A percentile compares a stretch with the other conserved stretches of the same genome.
Evolutionary conservation across 2,329 filamentous ascomycete genomes (phyloP).

Genomic region (Passalora sequoiae): DNA sequence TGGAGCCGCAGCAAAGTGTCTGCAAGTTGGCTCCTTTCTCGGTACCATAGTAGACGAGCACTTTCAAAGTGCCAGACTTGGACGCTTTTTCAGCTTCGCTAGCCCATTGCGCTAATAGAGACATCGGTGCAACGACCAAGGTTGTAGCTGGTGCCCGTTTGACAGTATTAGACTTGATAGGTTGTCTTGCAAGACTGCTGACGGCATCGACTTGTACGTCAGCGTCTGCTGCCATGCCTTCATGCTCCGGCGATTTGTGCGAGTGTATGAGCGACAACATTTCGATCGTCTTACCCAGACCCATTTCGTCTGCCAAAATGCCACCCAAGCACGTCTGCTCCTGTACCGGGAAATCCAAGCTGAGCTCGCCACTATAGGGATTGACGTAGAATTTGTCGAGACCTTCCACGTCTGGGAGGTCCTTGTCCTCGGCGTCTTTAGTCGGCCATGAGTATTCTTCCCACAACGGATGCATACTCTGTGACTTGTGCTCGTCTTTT

Average conservation of each 20-base stretch:
- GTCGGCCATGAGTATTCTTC: slow-evolving; percentile 88
- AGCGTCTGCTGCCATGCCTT: slow-evolving; percentile 24
- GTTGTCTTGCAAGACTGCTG: slow-evolving; percentile 59
- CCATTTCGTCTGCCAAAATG: slow-evolving; percentile 95
- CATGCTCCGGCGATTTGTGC: slow-evolving; percentile 54
- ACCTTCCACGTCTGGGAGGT: slow-evolving; percentile 59
- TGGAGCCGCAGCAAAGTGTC: slow-evolving; percentile 69
- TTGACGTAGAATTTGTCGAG: slow-evolving; percentile 87
- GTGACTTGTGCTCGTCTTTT: slow-evolving; percentile 59
- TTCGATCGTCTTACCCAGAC: slow-evolving; percentile 94
- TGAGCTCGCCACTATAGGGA: slow-evolving; percentile 91
- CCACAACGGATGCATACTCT: slow-evolving; percentile 95
- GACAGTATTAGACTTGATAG: slow-evolving; percentile 52
- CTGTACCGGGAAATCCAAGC: slow-evolving; percentile 83
- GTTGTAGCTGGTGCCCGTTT: slow-evolving; percentile 80
- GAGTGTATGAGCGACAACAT: slow-evolving; percentile 93
- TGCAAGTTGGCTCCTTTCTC: slow-evolving; percentile 78
- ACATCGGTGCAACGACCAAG: slow-evolving; percentile 94
- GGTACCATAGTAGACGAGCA: slow-evolving; percentile 83
- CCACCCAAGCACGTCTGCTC: slow-evolving; percentile 93
- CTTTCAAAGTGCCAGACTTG: slow-evolving; percentile 72
- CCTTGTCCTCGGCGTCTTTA: slow-evolving; percentile 79
- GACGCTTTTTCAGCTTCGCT: slow-evolving; percentile 92
- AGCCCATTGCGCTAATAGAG: slow-evolving; percentile 92
- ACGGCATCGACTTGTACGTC: slow-evolving; percentile 40